phyloP scores from a whole-genome alignment of 345 rosid genomes.

The Turnera subulata region DNA sequence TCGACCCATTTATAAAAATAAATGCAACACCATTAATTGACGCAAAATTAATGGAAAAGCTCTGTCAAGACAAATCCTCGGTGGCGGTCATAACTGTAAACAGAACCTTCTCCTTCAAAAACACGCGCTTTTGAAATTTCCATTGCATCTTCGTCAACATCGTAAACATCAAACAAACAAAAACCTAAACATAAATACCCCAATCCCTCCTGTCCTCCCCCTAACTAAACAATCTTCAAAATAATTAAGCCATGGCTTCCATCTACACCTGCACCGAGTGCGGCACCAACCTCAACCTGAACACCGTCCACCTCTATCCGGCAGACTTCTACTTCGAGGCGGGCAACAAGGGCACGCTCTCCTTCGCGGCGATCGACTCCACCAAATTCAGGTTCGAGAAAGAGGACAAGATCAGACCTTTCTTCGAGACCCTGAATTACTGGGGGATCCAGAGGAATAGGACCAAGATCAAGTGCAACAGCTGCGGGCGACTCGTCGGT shows the following conservation, averaged over 20 bases:
- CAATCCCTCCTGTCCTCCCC: no score
- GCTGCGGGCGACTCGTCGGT: conserved; percentile 56
- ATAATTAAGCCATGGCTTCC: conserved; percentile 44
- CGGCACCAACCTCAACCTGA: conserved; percentile 62
- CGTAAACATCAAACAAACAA: neutral
- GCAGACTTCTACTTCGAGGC: conserved; percentile 85
- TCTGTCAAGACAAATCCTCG: neutral
- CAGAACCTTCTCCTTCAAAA: no score
- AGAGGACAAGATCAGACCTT: conserved; percentile 79
- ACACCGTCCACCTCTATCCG: conserved; percentile 52
- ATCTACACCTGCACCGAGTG: conserved; percentile 72
- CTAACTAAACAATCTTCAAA: neutral
- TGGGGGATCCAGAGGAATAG: conserved; percentile 84
- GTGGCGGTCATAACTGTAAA: no score
- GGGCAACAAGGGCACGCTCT: conserved; percentile 75
- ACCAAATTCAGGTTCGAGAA: conserved; percentile 64
- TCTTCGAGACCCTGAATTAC: conserved; percentile 77
- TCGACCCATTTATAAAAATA: no score
- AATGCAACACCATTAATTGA: no score
- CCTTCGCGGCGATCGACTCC: conserved; percentile 67
- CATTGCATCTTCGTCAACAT: neutral
- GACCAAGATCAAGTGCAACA: conserved; percentile 63
- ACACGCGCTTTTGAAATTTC: conserved; percentile 11
- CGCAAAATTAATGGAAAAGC: no score
- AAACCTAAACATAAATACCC: neutral